phyloP scores from a whole-genome alignment of 1,139 yeast species.

The Suzukiozyma palmioleophila region DNA sequence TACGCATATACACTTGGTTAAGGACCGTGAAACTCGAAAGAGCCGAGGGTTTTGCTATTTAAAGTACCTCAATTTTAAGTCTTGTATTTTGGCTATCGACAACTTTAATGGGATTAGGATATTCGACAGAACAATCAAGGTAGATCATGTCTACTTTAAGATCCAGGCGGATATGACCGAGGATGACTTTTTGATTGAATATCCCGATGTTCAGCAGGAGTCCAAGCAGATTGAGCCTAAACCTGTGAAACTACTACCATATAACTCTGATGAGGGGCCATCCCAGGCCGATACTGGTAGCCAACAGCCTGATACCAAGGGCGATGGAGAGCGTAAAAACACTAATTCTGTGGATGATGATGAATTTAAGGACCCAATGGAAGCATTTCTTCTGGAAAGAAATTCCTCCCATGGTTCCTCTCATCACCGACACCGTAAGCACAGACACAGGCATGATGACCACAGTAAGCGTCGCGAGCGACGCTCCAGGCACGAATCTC shows the following conservation, averaged over 20 bases:
- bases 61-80: conserved; percentile 77
- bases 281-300: too few species aligned
- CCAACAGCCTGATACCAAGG: not conserved
- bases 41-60: conserved; percentile 78
- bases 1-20: conserved; percentile 65
- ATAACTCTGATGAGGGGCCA: conserved; percentile 4
- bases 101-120: conserved; percentile 73
- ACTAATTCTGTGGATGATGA: conserved; percentile 8
- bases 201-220: conserved; percentile 18
- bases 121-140: conserved; percentile 54
- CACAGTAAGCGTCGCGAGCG: not conserved
- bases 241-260: conserved; percentile 2
- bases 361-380: conserved; percentile 20
- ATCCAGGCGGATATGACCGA: conserved; percentile 51
- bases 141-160: conserved; percentile 73
- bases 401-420: conserved; percentile 2
- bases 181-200: conserved; percentile 35
- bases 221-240: conserved; percentile 10
- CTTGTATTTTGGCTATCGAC: conserved; percentile 84
- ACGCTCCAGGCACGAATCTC: too few species aligned
- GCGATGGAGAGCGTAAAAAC: conserved; percentile 3
- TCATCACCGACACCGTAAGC: conserved; percentile 5
- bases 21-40: conserved; percentile 65
- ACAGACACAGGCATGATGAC: conserved; percentile 1
- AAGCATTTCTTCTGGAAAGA: conserved; percentile 9